Conservation (phyloP, 345 rosid species). For the Boechera retrofracta region DNA sequence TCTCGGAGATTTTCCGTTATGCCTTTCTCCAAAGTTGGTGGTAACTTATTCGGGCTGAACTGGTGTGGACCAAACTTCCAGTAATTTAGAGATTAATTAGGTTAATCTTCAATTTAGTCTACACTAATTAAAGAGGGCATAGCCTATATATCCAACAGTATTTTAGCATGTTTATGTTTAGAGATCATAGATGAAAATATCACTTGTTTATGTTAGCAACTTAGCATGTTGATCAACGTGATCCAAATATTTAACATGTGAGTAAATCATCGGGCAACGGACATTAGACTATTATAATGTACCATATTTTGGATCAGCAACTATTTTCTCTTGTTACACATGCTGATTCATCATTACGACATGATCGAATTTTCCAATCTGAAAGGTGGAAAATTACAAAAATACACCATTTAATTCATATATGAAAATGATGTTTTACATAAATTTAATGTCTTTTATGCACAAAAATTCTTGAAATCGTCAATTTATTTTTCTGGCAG, state of each 20-base stretch:
- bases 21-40: too few relatives aligned
- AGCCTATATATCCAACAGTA: too few relatives aligned
- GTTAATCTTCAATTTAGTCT: too few relatives aligned
- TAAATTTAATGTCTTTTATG: not conserved
- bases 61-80: too few relatives aligned
- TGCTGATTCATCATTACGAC: slow-evolving; percentile 41
- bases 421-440: not conserved
- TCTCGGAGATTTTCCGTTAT: too few relatives aligned
- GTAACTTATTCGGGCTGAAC: too few relatives aligned
- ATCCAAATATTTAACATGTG: slow-evolving; percentile 23
- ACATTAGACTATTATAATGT: not conserved
- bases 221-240: slow-evolving; percentile 29
- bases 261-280: slow-evolving; percentile 17
- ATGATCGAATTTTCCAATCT: slow-evolving; percentile 10
- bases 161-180: too few relatives aligned
- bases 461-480: not conserved
- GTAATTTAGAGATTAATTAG: too few relatives aligned
- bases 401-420: not conserved
- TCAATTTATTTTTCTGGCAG: not conserved
- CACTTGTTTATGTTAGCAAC: slow-evolving; percentile 16
- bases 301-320: not conserved
- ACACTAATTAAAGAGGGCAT: too few relatives aligned
- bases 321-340: slow-evolving; percentile 26
- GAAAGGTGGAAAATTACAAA: not conserved
- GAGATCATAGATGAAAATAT: not conserved